A percentile compares a stretch with the other conserved stretches of the same genome.
Conservation (phyloP, 495 filamentous ascomycete species). For the Endocarpon pusillum region DNA sequence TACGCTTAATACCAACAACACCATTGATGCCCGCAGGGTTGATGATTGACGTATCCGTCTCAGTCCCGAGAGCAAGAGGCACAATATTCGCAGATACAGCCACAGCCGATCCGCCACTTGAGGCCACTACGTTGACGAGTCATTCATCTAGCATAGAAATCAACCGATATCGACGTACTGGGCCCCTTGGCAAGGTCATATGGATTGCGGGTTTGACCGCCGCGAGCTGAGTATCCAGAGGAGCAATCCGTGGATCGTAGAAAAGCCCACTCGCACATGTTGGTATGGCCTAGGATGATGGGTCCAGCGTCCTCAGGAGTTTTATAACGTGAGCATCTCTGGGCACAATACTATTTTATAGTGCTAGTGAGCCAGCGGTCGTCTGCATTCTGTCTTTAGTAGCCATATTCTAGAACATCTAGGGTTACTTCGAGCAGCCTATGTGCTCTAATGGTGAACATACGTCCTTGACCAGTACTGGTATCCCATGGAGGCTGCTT, state of each 20-base stretch:
- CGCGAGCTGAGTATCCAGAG: slow-evolving; percentile 47
- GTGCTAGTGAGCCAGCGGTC: slow-evolving; percentile 25
- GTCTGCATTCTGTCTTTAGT: slow-evolving; percentile 42
- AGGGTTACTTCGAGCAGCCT: slow-evolving; percentile 36
- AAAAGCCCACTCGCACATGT: slow-evolving; percentile 58
- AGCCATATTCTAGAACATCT: slow-evolving; percentile 37
- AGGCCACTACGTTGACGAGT: slow-evolving; percentile 47
- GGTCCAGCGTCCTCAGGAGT: slow-evolving; percentile 48
- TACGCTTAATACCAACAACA: slow-evolving; percentile 50
- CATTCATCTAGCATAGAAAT: too few species aligned
- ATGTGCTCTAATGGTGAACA: too few species aligned
- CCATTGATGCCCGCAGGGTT: slow-evolving; percentile 50
- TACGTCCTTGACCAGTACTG: slow-evolving; percentile 59
- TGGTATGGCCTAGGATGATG: slow-evolving; percentile 50
- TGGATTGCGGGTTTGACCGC: slow-evolving; percentile 45
- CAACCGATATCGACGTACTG: too few species aligned
- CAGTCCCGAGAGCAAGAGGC: slow-evolving; percentile 49
- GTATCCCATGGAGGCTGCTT: slow-evolving; percentile 52
- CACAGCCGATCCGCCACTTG: slow-evolving; percentile 42
- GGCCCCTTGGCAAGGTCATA: slow-evolving; percentile 63
- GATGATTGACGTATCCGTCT: slow-evolving; percentile 46
- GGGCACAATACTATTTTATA: slow-evolving; percentile 38
- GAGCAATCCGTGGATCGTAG: slow-evolving; percentile 53
- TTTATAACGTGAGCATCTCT: slow-evolving; percentile 45
- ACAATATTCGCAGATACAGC: slow-evolving; percentile 45